phyloP scores from a whole-genome alignment of 192 early-diverging fungal species.

The Coemansia furcata region DNA sequence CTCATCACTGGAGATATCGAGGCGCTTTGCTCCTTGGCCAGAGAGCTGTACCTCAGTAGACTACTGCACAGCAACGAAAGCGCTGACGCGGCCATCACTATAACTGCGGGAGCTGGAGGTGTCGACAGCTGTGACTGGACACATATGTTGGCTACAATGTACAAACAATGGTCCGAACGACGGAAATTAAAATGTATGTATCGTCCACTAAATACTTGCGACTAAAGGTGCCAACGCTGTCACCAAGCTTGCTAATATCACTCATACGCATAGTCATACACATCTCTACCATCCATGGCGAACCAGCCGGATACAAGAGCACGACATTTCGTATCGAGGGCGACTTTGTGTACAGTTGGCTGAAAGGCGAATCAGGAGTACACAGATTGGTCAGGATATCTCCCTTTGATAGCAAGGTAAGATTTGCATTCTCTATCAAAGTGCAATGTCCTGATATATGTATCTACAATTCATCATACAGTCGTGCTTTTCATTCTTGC shows the following conservation, averaged over 20 bases:
- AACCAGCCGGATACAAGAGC: slow-evolving; percentile 1
- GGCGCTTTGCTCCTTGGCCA: background rate
- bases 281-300: slow-evolving; percentile 25
- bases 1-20: slow-evolving; percentile 57
- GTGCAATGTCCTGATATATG: background rate
- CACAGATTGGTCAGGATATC: slow-evolving; percentile 70
- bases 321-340: slow-evolving; percentile 37
- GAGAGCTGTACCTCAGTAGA: slow-evolving; percentile 38
- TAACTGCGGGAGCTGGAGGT: slow-evolving; percentile 55
- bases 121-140: slow-evolving; percentile 64
- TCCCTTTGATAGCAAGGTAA: slow-evolving; percentile 63
- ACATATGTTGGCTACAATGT: slow-evolving; percentile 67
- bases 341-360: slow-evolving; percentile 58
- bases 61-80: slow-evolving; percentile 17
- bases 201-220: background rate
- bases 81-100: slow-evolving; percentile 55
- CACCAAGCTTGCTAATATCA: background rate
- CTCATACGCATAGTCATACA: slow-evolving; percentile 56
- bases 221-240: background rate
- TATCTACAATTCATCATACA: background rate
- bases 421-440: background rate
- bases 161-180: slow-evolving; percentile 56
- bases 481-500: slow-evolving; percentile 37
- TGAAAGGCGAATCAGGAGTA: slow-evolving; percentile 69
- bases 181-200: slow-evolving; percentile 57